Evolutionary conservation across 768 basidiomycete species (phyloP).

Genomic region (Mrakia hoshinonis): DNA sequence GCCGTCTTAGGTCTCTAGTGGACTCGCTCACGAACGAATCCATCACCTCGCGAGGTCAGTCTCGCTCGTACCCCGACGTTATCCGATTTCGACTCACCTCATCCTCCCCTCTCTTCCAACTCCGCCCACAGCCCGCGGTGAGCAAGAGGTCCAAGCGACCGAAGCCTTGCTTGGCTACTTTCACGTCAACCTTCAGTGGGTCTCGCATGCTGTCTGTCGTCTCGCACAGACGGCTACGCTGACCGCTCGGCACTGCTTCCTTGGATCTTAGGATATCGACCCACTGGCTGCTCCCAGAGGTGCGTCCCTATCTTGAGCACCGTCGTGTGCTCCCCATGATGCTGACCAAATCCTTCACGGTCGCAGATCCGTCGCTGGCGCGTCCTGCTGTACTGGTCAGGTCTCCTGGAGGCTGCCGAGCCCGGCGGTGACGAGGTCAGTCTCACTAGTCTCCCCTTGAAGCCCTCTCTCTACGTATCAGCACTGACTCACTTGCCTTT

Average conservation of each 20-base stretch:
- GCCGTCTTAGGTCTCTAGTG: not conserved
- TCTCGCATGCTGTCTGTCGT: no score
- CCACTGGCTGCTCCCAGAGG: not conserved
- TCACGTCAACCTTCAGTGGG: constrained; percentile 3
- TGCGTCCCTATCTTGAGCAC: not conserved
- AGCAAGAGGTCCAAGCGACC: constrained; percentile 4
- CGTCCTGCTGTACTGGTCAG: not conserved
- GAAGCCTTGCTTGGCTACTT: not conserved
- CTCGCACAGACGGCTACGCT: not conserved
- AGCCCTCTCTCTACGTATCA: not conserved
- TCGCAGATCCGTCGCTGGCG: constrained; percentile 7
- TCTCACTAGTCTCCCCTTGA: not conserved
- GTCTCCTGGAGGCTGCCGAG: not conserved
- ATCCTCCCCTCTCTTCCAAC: not conserved
- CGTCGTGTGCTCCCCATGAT: no score
- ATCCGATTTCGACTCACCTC: no score
- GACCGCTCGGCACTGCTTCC: not conserved
- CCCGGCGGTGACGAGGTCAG: not conserved
- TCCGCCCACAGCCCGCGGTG: not conserved
- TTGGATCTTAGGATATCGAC: not conserved
- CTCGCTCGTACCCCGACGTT: not conserved
- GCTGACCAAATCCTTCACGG: not conserved
- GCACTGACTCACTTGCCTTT: not conserved
- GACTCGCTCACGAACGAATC: not conserved
- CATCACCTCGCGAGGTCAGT: constrained; percentile 6